Evolutionary conservation across 768 basidiomycete genomes (phyloP).

Genomic region (Lentinula raphanica): DNA sequence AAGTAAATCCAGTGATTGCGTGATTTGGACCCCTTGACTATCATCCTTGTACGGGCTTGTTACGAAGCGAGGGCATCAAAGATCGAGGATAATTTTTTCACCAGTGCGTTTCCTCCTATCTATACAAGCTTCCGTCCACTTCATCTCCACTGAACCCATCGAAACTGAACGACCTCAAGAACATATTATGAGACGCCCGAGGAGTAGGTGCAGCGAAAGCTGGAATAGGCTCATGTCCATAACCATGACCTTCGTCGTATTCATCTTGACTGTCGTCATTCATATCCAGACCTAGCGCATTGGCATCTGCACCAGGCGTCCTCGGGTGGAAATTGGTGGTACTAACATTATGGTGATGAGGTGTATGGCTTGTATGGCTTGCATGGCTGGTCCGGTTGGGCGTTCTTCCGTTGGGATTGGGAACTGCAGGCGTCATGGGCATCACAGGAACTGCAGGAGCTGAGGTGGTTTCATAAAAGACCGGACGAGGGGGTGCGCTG

Average conservation of each 20-base stretch:
- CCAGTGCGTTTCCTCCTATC: background rate
- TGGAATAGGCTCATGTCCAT: background rate
- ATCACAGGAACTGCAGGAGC: background rate
- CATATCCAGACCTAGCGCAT: conserved; percentile 3
- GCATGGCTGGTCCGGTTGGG: background rate
- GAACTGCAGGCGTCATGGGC: background rate
- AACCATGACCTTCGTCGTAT: background rate
- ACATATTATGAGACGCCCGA: conserved; percentile 2
- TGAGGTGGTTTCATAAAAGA: background rate
- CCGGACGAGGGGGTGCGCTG: conserved; percentile 1
- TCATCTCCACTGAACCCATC: background rate
- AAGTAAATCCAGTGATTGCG: background rate
- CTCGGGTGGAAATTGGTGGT: background rate
- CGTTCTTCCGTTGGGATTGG: background rate
- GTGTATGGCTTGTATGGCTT: background rate
- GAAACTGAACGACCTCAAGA: conserved; percentile 3
- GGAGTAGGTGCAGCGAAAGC: conserved; percentile 7
- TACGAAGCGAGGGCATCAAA: no score
- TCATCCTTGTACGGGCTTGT: no score
- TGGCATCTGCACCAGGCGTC: background rate
- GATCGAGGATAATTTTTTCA: background rate
- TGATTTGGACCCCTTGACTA: no score
- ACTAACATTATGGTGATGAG: background rate
- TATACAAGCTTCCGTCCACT: background rate
- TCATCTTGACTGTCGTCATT: background rate